phyloP scores from a whole-genome alignment of 805 yeast species.

The Yarrowia sp. region DNA sequence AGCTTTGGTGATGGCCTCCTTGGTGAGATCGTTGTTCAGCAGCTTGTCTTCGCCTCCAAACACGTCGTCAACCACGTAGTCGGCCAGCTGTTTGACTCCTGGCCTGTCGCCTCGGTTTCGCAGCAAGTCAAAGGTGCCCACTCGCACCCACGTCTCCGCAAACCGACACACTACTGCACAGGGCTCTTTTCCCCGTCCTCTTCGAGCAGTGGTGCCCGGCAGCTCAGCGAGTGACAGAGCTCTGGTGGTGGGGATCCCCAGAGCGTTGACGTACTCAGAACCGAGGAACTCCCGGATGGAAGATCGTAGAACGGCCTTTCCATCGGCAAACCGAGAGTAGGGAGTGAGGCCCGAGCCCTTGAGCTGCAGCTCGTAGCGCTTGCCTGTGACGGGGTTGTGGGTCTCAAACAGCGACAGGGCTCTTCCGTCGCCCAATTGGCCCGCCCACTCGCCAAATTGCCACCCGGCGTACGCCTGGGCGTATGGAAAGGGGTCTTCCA shows the following conservation, averaged over 20 bases:
- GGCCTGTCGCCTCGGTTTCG: constrained; percentile 72
- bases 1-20: constrained; percentile 28
- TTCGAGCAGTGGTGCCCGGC: constrained; percentile 78
- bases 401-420: constrained; percentile 82
- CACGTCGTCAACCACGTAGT: constrained; percentile 73
- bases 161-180: constrained; percentile 86
- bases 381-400: constrained; percentile 54
- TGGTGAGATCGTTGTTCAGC: constrained; percentile 43
- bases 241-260: constrained; percentile 87
- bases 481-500: constrained; percentile 71
- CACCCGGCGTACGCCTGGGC: constrained; percentile 94
- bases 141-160: constrained; percentile 84
- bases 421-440: constrained; percentile 96
- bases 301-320: constrained; percentile 89
- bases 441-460: constrained; percentile 96
- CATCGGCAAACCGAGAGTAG: constrained; percentile 93
- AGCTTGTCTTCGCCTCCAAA: constrained; percentile 53
- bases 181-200: constrained; percentile 69
- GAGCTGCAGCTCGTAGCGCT: constrained; percentile 71
- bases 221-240: constrained; percentile 75
- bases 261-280: constrained; percentile 78
- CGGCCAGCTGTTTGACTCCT: constrained; percentile 68
- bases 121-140: constrained; percentile 87
- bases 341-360: constrained; percentile 96
- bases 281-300: constrained; percentile 86